Conservation (phyloP, 2,329 filamentous ascomycete genomes). For the Dothideomycetes sp. region DNA sequence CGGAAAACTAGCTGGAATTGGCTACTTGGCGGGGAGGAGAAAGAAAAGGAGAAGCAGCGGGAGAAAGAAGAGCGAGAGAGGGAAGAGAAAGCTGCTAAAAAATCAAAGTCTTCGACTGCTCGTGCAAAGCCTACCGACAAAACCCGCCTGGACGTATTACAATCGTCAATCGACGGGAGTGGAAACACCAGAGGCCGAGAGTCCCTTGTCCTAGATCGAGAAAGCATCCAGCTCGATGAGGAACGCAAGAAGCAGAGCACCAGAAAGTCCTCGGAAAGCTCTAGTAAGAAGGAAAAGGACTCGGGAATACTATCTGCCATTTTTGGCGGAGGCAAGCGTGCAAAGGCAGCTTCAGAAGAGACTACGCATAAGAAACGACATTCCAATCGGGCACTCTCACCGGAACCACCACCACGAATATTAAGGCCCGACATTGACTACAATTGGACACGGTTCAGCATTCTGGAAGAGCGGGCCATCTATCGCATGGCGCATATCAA, state of each 20-base stretch:
- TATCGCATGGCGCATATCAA: conserved; percentile 99
- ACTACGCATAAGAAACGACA: conserved; percentile 65
- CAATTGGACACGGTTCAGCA: conserved; percentile 89
- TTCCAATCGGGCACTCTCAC: conserved; percentile 62
- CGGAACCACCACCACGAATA: conserved; percentile 63
- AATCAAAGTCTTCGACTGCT: conserved; percentile 8
- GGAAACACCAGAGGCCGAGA: conserved; percentile 51
- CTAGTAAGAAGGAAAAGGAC: conserved; percentile 63
- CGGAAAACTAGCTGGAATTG: conserved; percentile 80
- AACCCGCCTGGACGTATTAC: conserved; percentile 72
- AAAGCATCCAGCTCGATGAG: conserved; percentile 62
- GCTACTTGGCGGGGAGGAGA: conserved; percentile 59
- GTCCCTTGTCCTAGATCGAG: conserved; percentile 72
- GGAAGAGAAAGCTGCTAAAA: conserved; percentile 10
- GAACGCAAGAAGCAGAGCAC: conserved; percentile 72
- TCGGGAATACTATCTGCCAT: conserved; percentile 80
- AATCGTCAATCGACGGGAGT: conserved; percentile 67
- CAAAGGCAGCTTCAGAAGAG: conserved; percentile 23
- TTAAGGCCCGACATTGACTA: conserved; percentile 86
- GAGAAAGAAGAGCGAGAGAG: conserved; percentile 9
- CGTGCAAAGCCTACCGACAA: conserved; percentile 59
- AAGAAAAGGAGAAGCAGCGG: conserved; percentile 32
- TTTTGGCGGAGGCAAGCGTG: conserved; percentile 67
- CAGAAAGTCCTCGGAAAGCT: conserved; percentile 55
- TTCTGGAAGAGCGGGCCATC: conserved; percentile 90